A percentile compares a stretch with the other conserved stretches of the same genome.
These are phyloP conservation scores for Vitis hybrid DNA, from an alignment of 177 flowering plant genomes.

Conservation along the genomic window DNA sequence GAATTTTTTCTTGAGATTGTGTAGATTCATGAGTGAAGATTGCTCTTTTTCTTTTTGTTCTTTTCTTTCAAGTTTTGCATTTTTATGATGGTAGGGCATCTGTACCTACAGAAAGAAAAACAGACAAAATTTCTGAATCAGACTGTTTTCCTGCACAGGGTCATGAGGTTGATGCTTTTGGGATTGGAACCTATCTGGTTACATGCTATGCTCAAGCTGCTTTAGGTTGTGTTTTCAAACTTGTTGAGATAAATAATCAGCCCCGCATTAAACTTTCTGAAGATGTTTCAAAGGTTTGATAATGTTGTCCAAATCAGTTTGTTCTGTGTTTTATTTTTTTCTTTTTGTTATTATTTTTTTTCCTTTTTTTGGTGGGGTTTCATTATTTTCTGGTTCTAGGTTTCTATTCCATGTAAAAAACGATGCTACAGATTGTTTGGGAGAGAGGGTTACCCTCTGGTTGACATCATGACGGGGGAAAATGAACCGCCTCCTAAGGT, in stretches of 20 bases:
- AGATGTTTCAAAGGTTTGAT: conserved; percentile 93
- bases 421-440: conserved; percentile 86
- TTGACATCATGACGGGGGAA: conserved; percentile 96
- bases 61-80: background rate
- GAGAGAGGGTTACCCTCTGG: conserved; percentile 91
- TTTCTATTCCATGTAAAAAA: conserved; percentile 98
- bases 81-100: background rate
- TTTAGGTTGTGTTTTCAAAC: conserved; percentile 95
- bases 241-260: conserved; percentile 92
- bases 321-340: background rate
- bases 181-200: conserved; percentile 96
- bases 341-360: background rate
- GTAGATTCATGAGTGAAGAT: background rate
- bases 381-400: conserved; percentile 43
- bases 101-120: background rate
- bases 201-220: conserved; percentile 99
- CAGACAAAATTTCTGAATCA: background rate
- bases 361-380: background rate
- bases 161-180: conserved; percentile 94
- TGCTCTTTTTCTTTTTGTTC: no score
- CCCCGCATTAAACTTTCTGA: conserved; percentile 98
- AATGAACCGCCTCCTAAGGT: conserved; percentile 98
- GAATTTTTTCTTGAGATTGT: background rate
- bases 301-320: conserved; percentile 3
- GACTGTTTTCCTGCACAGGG: conserved; percentile 52